These are phyloP conservation scores for Pseudoturritis turrita DNA, from an alignment of 345 rosid genomes.

Conservation along the genomic window DNA sequence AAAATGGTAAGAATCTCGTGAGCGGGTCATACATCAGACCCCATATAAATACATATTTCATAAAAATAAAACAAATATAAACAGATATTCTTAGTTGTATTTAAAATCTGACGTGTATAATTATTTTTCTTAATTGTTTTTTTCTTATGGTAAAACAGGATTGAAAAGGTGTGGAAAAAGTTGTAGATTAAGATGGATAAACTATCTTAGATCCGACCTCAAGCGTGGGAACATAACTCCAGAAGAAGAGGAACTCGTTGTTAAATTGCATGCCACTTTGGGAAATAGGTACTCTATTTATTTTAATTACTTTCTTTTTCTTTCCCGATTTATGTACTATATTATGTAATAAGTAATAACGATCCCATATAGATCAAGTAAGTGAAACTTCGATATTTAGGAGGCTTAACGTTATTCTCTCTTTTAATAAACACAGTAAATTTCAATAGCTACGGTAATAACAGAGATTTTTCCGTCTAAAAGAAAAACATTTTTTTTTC, in stretches of 20 bases:
- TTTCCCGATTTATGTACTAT: neutral
- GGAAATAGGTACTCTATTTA: constrained; percentile 61
- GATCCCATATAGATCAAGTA: neutral
- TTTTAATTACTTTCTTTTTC: neutral
- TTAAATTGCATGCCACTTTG: constrained; percentile 56
- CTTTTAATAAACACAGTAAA: neutral
- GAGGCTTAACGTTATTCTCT: neutral
- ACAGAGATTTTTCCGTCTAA: neutral
- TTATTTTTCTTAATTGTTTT: neutral
- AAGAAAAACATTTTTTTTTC: neutral
- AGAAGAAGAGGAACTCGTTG: constrained; percentile 60
- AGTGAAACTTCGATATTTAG: neutral
- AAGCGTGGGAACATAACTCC: constrained; percentile 71
- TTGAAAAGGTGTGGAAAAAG: constrained; percentile 88
- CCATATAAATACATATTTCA: neutral
- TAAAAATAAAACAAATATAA: neutral
- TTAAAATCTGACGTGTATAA: neutral
- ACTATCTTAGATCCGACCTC: constrained; percentile 66
- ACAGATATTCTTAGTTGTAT: neutral
- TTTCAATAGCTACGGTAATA: neutral
- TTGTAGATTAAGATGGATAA: constrained; percentile 88
- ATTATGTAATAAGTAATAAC: neutral
- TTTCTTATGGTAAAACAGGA: constrained; percentile 33
- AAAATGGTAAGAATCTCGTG: constrained; percentile 9
- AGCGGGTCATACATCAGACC: constrained; percentile 1